phyloP scores from a whole-genome alignment of 176 grass and related monocot genomes.

The Bolboschoenus planiculmis region DNA sequence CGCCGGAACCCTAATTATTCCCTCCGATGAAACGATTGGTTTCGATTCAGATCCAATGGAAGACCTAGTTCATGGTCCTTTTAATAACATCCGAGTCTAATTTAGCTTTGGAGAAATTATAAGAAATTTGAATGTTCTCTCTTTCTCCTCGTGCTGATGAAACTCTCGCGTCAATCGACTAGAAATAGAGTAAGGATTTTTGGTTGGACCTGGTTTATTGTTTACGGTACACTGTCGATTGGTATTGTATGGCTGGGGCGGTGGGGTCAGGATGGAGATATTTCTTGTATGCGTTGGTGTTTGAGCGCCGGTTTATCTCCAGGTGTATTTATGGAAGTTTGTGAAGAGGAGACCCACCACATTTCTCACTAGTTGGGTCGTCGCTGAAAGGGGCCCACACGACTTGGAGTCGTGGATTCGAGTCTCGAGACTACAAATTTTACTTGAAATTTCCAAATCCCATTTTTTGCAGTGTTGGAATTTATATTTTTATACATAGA shows the following conservation, averaged over 20 bases:
- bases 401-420: background rate
- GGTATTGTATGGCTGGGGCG: too few species aligned
- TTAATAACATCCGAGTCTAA: background rate
- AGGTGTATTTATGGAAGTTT: background rate
- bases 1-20: constrained; percentile 36
- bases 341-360: background rate
- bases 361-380: background rate
- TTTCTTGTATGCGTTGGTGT: background rate
- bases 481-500: too few species aligned
- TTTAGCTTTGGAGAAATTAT: background rate
- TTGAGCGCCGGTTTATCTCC: background rate
- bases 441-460: too few species aligned
- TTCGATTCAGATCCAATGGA: background rate
- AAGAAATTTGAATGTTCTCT: background rate
- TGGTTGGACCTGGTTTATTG: background rate
- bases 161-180: background rate
- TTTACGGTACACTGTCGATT: background rate
- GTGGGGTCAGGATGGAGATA: background rate
- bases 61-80: background rate
- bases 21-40: constrained; percentile 7
- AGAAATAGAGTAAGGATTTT: background rate
- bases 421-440: too few species aligned
- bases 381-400: background rate
- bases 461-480: too few species aligned
- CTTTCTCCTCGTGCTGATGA: background rate